Evolutionary conservation across 176 grass and related monocot species (phyloP).

Genomic region (Calamus simplicifolius): DNA sequence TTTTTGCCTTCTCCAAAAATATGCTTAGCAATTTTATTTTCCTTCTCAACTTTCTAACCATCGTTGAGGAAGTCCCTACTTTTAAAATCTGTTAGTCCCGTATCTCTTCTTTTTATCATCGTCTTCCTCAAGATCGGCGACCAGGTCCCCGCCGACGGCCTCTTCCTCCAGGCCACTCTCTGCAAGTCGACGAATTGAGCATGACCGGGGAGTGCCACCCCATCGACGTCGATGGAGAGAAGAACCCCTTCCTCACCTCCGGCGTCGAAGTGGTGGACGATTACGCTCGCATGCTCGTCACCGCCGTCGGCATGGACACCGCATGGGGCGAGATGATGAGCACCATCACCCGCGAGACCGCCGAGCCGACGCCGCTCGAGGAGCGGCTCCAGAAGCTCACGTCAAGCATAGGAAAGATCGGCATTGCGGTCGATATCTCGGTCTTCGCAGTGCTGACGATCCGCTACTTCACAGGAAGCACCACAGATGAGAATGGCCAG

Average conservation of each 20-base stretch:
- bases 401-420: conserved; percentile 69
- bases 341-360: conserved; percentile 45
- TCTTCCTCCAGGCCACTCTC: conserved; percentile 16
- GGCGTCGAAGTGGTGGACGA: conserved; percentile 72
- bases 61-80: too few species aligned
- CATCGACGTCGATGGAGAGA: conserved; percentile 21
- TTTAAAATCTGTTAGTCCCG: too few species aligned
- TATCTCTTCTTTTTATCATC: too few species aligned
- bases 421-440: conserved; percentile 42
- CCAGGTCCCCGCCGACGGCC: conserved; percentile 2
- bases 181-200: conserved; percentile 69
- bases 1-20: too few species aligned
- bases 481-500: conserved; percentile 41
- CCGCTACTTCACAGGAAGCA: conserved; percentile 63
- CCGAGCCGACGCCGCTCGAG: conserved; percentile 58
- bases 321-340: conserved; percentile 89
- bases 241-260: conserved; percentile 50
- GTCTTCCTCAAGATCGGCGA: conserved; percentile 8
- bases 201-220: conserved; percentile 80
- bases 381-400: conserved; percentile 67
- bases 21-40: too few species aligned
- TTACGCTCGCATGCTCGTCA: conserved; percentile 58
- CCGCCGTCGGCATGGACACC: conserved; percentile 58
- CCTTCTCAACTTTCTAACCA: too few species aligned
- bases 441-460: conserved; percentile 57